Base-by-base conservation (phyloP, 179 eudicot genomes). In the Carnegiea gigantea region DNA sequence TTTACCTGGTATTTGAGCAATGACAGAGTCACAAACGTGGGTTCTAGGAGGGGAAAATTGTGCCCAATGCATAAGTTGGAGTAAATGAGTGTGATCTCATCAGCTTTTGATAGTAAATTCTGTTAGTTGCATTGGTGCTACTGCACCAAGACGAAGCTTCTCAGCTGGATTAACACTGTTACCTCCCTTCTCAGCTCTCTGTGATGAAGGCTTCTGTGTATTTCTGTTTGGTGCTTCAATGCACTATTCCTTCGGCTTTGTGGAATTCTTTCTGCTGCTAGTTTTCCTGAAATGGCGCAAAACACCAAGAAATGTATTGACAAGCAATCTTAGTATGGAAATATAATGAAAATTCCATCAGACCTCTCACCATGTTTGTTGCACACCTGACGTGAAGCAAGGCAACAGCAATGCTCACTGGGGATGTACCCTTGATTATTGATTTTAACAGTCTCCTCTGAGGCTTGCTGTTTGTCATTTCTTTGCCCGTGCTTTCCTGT, bases 301-400 rank as follows among this genome's bases (percentile, higher is more conserved):
- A 7, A 20, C 40, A 75, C 5, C 9, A 26, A 2, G 44, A 72
- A 43, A 73, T 65, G 18, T 49, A 60, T 33, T 64, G 21, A 33
- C 20, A 51, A 38, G 78, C 10, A 18, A 70, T 17, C 38, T 24
- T 60, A 9, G 67, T 60, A 15, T 5, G 43, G 9, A 15, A 7
- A 36, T 11, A 46, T 38, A 46, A 54, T 12, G 24, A 18, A 28
- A 6, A 62, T 48, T 54, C 70, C 18, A 57, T 11, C 28, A 33
- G 21, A 72, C 36, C 26, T 59, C 24, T 3, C 57, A 54, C 9
- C 73, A 70, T 9, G 33, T 62, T 48, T 26, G 24, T 65, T n/a
- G 79, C 86, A 54, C 30, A 91, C 95, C 92, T 93, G 84, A 91
- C 81, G 76, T 87, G 92, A 62, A 92, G 84, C 83, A 89, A 83